Evolutionary conservation across 108 stramenopile genomes (phyloP), one percentile per base, ranked within the genome.

Genomic region (Conticribra guillardii): DNA sequence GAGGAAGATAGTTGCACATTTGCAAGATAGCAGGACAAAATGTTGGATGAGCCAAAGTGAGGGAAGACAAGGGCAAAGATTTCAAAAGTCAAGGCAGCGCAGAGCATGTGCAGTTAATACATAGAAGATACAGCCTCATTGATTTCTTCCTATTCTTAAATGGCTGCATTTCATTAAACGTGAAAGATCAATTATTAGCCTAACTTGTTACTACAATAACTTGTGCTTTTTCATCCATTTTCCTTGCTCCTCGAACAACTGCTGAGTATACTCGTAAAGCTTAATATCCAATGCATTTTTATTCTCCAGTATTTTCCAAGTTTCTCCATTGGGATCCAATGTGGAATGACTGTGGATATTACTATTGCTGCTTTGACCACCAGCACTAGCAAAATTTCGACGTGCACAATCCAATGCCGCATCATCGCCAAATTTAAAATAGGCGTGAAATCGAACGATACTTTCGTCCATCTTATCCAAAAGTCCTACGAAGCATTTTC

Each of bases 401-500:
- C 5, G 46, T 11, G 60, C 64, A 44, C 72, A 81, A 18, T 54
- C 30, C 45, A 73, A 69, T 34, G 60, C 84, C 9, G 56, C 73
- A 33, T 74, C 72, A 41, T 79, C 54, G 28, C 34, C 55, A 45
- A 81, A 82, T 16, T 72, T 63, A 67, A 84, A 82, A 45, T 74
- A 80, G 7, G 45, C 14, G 41, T 78, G 76, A 44, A 79, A 84
- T 29, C 84, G 54, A 1, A 34, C 7, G n/a, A 85, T 55, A 30
- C 66, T 74, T n/a, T 73, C 72, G 30, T 82, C 78, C 73, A 82
- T 80, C 28, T 53, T 28, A 15, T 77, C 76, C 24, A 76, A 50
- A 2, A 85, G 64, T 3, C 84, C 84, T 18, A 85, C 48, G 3
- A 85, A 24, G 45, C 74, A 69, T 58, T 85, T 85, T 27, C 55